Percentiles rank a stretch among this genome's conserved stretches.
phyloP scores from a whole-genome alignment of 495 filamentous ascomycete genomes.

The Aspergillus sclerotiicarbonarius region DNA sequence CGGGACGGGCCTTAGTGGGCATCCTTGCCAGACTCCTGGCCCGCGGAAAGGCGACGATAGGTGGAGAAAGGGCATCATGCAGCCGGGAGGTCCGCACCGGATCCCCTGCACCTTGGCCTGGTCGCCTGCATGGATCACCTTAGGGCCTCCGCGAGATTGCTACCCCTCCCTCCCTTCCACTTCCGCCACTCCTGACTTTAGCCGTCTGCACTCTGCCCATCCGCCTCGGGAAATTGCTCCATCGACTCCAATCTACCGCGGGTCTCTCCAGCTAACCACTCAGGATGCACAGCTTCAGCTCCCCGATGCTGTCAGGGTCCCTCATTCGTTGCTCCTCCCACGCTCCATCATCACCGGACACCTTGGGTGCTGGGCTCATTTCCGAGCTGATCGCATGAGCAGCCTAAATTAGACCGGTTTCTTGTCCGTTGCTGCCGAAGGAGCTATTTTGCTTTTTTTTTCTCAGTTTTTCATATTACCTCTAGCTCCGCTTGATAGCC shows the following conservation, averaged over 20 bases:
- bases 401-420: slow-evolving; percentile 4
- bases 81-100: background rate
- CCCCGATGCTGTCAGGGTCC: background rate
- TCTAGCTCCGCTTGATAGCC: background rate
- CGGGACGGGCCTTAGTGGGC: background rate
- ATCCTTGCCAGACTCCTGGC: slow-evolving; percentile 3
- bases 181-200: slow-evolving; percentile 12
- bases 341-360: slow-evolving; percentile 1
- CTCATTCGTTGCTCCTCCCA: slow-evolving; percentile 10
- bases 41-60: slow-evolving; percentile 10
- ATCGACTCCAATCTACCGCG: background rate
- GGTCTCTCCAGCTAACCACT: background rate
- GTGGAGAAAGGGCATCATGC: slow-evolving; percentile 10
- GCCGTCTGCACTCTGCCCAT: slow-evolving; percentile 10
- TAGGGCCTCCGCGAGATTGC: background rate
- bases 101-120: background rate
- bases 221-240: background rate
- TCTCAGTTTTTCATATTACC: background rate
- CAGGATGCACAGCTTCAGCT: background rate
- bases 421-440: background rate
- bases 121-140: slow-evolving; percentile 2
- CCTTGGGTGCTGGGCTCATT: slow-evolving; percentile 10
- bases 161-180: slow-evolving; percentile 5
- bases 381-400: slow-evolving; percentile 11
- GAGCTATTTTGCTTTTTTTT: background rate